Conservation (phyloP, 1,284 basidiomycete genomes). For the Fomes fomentarius region DNA sequence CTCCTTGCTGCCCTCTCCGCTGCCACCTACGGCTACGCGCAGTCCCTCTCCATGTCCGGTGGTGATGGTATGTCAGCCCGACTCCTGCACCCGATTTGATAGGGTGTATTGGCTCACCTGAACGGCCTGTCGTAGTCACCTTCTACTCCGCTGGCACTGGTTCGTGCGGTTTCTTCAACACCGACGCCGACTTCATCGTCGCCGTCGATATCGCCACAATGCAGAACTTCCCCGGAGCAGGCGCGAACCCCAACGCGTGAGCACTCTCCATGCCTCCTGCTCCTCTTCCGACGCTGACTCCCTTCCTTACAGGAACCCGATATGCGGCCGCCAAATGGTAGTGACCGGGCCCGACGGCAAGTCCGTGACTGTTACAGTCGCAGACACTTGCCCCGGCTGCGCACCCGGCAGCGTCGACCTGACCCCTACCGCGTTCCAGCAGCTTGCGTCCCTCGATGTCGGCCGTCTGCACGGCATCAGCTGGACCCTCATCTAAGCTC, state of each 20-base stretch:
- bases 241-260: constrained; percentile 22
- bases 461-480: constrained; percentile 26
- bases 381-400: constrained; percentile 48
- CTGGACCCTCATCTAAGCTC: constrained; percentile 20
- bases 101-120: too few species aligned
- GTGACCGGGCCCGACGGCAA: constrained; percentile 30
- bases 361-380: constrained; percentile 41
- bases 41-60: constrained; percentile 3
- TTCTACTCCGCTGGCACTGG: constrained; percentile 16
- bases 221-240: constrained; percentile 22
- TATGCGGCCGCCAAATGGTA: constrained; percentile 38
- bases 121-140: background rate
- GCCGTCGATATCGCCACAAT: constrained; percentile 20
- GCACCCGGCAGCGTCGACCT: constrained; percentile 44
- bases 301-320: constrained; percentile 33
- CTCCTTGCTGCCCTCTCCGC: constrained; percentile 14
- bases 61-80: constrained; percentile 11
- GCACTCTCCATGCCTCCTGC: background rate
- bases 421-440: constrained; percentile 42
- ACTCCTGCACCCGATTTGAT: too few species aligned
- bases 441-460: constrained; percentile 37
- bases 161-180: constrained; percentile 23
- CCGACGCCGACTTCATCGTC: constrained; percentile 25
- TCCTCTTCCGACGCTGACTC: background rate
- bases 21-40: constrained; percentile 12